These are phyloP conservation scores for Sclerotiophoma versabilis DNA, from an alignment of 2,329 filamentous ascomycete species.

Conservation along the genomic window DNA sequence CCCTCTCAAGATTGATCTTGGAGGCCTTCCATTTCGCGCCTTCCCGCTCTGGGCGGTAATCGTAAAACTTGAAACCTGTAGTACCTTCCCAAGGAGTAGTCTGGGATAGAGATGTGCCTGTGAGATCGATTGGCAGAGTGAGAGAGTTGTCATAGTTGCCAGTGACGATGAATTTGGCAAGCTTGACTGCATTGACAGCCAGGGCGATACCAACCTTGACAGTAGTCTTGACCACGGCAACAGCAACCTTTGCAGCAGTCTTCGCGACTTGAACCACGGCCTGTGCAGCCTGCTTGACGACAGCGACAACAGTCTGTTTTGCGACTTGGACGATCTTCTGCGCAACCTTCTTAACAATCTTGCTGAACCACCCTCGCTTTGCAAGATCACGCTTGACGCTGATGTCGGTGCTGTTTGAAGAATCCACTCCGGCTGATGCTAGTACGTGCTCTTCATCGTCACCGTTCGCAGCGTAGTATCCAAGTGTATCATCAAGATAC, in stretches of 20 bases:
- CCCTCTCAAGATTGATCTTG: conserved; percentile 10
- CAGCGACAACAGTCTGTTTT: conserved; percentile 1
- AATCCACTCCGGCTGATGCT: conserved; percentile 2
- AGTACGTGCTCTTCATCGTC: conserved; percentile 12
- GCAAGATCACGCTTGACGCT: conserved; percentile 1
- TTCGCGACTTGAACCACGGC: conserved; percentile 8
- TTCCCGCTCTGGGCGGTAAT: conserved; percentile 10
- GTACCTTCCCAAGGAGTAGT: conserved; percentile 15
- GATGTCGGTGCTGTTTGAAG: neutral
- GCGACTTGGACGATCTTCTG: conserved; percentile 2
- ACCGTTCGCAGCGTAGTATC: conserved; percentile 9
- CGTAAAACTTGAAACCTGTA: conserved; percentile 17
- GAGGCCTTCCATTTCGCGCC: conserved; percentile 12
- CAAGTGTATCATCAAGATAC: conserved; percentile 7
- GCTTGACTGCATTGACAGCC: conserved; percentile 6
- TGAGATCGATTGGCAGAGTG: conserved; percentile 10
- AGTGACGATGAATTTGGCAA: conserved; percentile 3
- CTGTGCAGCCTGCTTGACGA: conserved; percentile 7
- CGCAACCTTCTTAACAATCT: neutral
- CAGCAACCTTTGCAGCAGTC: conserved; percentile 8
- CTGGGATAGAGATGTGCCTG: conserved; percentile 3
- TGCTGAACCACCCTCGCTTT: conserved; percentile 12
- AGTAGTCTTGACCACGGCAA: conserved; percentile 10
- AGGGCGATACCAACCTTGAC: conserved; percentile 8
- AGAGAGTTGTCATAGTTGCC: conserved; percentile 15